phyloP scores from a whole-genome alignment of 495 filamentous ascomycete species.

The Aspergillus funiculosus region DNA sequence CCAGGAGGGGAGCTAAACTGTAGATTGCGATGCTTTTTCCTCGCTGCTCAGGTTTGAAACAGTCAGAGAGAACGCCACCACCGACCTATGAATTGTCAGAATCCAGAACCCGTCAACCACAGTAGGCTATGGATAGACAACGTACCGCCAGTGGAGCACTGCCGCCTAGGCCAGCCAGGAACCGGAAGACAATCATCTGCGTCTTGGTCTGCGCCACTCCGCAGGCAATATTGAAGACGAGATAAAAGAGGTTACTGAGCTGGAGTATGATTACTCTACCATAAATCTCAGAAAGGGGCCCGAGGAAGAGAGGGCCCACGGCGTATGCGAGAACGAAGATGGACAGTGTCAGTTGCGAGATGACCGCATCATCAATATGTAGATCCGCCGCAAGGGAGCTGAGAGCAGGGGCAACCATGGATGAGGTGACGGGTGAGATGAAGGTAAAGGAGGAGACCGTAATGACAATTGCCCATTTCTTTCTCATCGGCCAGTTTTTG shows the following conservation, averaged over 20 bases:
- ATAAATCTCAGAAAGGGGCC: conserved; percentile 70
- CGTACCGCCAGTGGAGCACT: conserved; percentile 48
- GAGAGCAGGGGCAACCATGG: conserved; percentile 69
- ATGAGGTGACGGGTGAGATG: conserved; percentile 65
- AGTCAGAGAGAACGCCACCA: conserved; percentile 58
- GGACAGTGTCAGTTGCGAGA: conserved; percentile 57
- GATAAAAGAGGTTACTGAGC: conserved; percentile 59
- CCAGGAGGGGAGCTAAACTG: conserved; percentile 59
- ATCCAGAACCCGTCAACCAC: not conserved
- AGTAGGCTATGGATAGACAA: conserved; percentile 5
- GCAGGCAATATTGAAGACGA: conserved; percentile 53
- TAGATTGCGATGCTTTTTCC: conserved; percentile 61
- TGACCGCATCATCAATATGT: conserved; percentile 49
- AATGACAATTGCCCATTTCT: conserved; percentile 59
- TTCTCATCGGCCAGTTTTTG: conserved; percentile 49
- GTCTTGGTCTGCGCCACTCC: conserved; percentile 46
- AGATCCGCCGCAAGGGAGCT: conserved; percentile 53
- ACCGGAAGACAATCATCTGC: conserved; percentile 51
- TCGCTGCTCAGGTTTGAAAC: conserved; percentile 57
- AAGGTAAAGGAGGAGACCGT: conserved; percentile 60
- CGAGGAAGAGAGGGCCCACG: conserved; percentile 61
- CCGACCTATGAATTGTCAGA: conserved; percentile 35
- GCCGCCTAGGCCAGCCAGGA: conserved; percentile 54
- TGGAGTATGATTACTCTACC: conserved; percentile 60
- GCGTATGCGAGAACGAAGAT: conserved; percentile 74